Percentiles rank a stretch among this genome's conserved stretches.
These are phyloP conservation scores for Cucurbita argyrosperma DNA, from an alignment of 306 rosid genomes.

Conservation along the genomic window DNA sequence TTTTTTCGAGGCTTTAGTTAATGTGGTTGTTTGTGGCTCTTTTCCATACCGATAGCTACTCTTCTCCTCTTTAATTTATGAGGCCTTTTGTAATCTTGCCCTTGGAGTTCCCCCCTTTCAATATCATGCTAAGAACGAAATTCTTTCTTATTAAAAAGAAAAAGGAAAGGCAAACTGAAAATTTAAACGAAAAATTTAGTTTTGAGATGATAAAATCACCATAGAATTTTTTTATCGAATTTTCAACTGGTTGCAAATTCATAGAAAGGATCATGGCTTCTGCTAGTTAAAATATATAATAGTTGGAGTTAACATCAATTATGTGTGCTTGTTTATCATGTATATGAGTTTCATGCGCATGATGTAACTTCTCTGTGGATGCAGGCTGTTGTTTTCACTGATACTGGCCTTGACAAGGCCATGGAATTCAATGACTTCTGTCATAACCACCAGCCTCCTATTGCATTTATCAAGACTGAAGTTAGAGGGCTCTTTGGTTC, in stretches of 20 bases:
- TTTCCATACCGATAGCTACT: not conserved
- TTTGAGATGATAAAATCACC: not conserved
- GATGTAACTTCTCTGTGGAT: slow-evolving; percentile 10
- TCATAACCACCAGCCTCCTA: slow-evolving; percentile 76
- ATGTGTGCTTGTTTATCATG: not conserved
- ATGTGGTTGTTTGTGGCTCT: not conserved
- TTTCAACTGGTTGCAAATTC: not conserved
- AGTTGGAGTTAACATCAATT: not conserved
- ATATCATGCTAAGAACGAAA: no score
- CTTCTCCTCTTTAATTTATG: not conserved
- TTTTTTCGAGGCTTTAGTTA: not conserved
- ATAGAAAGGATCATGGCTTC: not conserved
- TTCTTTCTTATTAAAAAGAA: no score
- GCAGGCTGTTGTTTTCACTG: slow-evolving; percentile 80
- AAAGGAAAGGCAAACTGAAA: no score
- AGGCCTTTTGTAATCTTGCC: not conserved
- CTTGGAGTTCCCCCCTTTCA: not conserved
- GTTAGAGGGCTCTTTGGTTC: slow-evolving; percentile 96
- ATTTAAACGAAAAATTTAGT: not conserved
- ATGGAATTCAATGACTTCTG: slow-evolving; percentile 64
- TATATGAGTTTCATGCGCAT: not conserved
- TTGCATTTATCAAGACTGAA: slow-evolving; percentile 77
- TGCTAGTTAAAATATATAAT: not conserved
- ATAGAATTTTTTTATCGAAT: not conserved
- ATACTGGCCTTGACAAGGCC: slow-evolving; percentile 51